phyloP scores from a whole-genome alignment of 345 rosid genomes.

The Pistacia atlantica region DNA sequence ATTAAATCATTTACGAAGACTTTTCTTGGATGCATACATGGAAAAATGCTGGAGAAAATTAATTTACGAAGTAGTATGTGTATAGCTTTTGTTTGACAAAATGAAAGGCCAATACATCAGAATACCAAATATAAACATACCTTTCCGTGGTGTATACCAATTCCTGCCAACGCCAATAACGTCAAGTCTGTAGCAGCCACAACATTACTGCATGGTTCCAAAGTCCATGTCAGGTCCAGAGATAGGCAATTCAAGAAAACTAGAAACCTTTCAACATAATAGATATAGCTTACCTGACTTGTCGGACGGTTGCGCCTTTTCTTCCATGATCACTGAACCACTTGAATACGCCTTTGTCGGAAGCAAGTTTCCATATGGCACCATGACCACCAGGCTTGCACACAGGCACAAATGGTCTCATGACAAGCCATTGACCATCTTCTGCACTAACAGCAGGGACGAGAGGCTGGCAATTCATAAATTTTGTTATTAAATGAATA shows the following conservation, averaged over 20 bases:
- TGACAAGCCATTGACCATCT: slow-evolving; percentile 85
- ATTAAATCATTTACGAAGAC: not conserved
- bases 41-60: not conserved
- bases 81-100: not conserved
- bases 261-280: not conserved
- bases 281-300: slow-evolving; percentile 76
- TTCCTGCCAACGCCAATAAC: slow-evolving; percentile 86
- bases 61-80: not conserved
- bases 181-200: slow-evolving; percentile 95
- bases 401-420: slow-evolving; percentile 73
- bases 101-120: not conserved
- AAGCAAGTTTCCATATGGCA: slow-evolving; percentile 94
- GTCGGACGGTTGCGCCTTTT: slow-evolving; percentile 89
- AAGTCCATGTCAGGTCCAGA: slow-evolving; percentile 21
- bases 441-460: slow-evolving; percentile 82
- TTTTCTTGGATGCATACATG: not conserved
- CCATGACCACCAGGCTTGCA: slow-evolving; percentile 99
- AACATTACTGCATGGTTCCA: slow-evolving; percentile 70
- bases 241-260: slow-evolving; percentile 1
- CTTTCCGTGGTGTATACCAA: slow-evolving; percentile 74
- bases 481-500: slow-evolving; percentile 16
- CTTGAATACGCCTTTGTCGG: slow-evolving; percentile 80
- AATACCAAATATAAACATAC: slow-evolving; percentile 36
- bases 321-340: slow-evolving; percentile 87
- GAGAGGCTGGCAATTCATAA: slow-evolving; percentile 64